Evolutionary conservation across 768 basidiomycete genomes (phyloP), one percentile per base, ranked within the genome.

Genomic region (Scleroderma bovista): DNA sequence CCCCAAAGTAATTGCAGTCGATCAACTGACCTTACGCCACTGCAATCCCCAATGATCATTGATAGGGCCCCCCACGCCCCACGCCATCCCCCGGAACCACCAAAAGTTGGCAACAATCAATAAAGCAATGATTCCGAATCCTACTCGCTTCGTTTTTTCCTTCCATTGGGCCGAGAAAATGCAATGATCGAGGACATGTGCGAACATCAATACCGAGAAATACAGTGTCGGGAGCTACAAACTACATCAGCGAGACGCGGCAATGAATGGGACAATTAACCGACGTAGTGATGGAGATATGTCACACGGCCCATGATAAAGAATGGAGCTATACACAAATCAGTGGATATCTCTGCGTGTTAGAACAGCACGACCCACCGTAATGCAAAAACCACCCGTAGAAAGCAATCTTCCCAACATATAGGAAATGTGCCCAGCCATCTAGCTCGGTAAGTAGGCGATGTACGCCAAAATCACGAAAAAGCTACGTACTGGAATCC

Each of bases 291-390:
- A 67, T 98, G 95, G 23, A 98, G 72, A 59, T 97, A 97, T 26
- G 93, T 96, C 3, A 93, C 90, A 51, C 93, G 90, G 19, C 91
- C 94, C 96, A 99, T 99, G 72, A 97, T 84, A 57, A 97, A 72
- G 84, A 97, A 99, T 2, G 95, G 95, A 20, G 86, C 94, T 96
- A 58, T 10, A 56, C 19, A 5, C 10, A 45, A 12, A 31, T 58
- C 26, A 48, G 33, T 49, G 16, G 34, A 22, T 26, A 11, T 16
- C 31, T 8, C 42, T 10, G 10, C 6, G 12, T 26, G 10, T 22
- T 3, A 39, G 22, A 2, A 17, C 26, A 34, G 17, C 41, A 40
- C 12, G 1, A 72, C 87, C 61, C 57, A 94, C 93, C 60, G 60
- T 80, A 99, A 70, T 99, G 95, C 62, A 97, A 76, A 16, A 77